Evolutionary conservation across 441 rosid genomes (phyloP), one percentile per base, ranked within the genome.

Genomic region (Gossypium trilobum): DNA sequence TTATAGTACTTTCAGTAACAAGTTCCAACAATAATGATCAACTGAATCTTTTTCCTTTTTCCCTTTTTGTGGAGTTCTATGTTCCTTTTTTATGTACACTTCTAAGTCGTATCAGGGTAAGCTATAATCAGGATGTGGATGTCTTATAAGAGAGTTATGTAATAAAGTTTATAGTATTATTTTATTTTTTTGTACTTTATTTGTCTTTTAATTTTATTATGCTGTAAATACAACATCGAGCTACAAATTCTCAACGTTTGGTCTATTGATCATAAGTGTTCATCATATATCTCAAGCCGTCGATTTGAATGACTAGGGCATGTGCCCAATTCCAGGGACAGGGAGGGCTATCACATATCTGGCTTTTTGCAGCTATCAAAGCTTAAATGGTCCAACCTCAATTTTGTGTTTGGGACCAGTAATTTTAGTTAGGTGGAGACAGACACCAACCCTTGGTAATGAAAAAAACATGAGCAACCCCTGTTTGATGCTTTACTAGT

Each of bases 61-160:
- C 17, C 23, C 44, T 59, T 68, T 50, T 20, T 51, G 22, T 67
- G 20, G 68, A 20, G 20, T 61, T 50, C 0, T 31, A 17, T 63
- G 7, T 68, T 20, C 54, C 63, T 46, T 68, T 61, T 59, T 13
- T 59, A n/a, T 59, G 16, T 36, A 36, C 20, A 29, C 65, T 29
- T 60, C 10, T 0, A 56, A 56, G 61, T 44, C 48, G 3, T 69
- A 73, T 56, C 27, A 55, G 31, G 46, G 39, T 17, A 42, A 50
- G 42, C n/a, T 57, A 25, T 67, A 48, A 50, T 13, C 44, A 67
- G 71, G 58, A 54, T 67, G 60, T 65, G 73, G 31, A 65, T 72
- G 69, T 57, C 54, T 54, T 55, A n/a, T 44, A 27, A 60, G 70
- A 52, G 73, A 59, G 36, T 54, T 22, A 31, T 22, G 62, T 48